A percentile compares a stretch with the other conserved stretches of the same genome.
phyloP scores from a whole-genome alignment of 176 grass and related monocot genomes.

The Lolium multiflorum region DNA sequence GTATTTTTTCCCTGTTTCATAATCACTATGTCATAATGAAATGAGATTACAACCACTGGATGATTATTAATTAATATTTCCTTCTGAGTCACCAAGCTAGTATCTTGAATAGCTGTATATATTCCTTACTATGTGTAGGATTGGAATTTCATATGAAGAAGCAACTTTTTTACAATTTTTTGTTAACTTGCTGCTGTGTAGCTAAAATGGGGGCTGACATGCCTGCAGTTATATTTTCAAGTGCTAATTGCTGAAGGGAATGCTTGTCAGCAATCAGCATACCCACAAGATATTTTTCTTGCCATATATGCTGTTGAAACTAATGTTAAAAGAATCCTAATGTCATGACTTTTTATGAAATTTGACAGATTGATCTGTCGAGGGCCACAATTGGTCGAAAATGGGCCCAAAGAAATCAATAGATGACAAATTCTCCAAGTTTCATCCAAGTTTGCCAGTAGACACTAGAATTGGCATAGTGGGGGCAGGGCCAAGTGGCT shows the following conservation, averaged over 20 bases:
- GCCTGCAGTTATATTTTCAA: conserved; percentile 26
- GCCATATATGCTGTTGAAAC: not conserved
- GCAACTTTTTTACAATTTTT: conserved; percentile 2
- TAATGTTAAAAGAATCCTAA: conserved; percentile 15
- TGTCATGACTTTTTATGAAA: not conserved
- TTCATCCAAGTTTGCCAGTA: conserved; percentile 66
- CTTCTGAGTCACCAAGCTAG: not conserved
- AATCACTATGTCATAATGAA: conserved; percentile 23
- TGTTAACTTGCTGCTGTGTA: not conserved
- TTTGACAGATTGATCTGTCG: conserved; percentile 51
- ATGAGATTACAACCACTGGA: conserved; percentile 2
- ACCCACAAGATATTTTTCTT: not conserved
- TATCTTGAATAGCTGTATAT: not conserved
- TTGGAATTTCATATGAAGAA: not conserved
- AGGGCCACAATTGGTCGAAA: conserved; percentile 13
- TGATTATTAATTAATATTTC: not conserved
- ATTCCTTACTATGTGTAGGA: not conserved
- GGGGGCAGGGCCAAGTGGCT: conserved; percentile 72
- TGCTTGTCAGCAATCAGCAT: not conserved
- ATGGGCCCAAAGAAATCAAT: conserved; percentile 60
- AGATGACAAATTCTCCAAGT: conserved; percentile 63
- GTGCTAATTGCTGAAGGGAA: not conserved
- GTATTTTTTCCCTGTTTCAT: not conserved
- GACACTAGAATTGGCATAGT: conserved; percentile 65
- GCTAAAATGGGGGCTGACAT: conserved; percentile 17